Evolutionary conservation across 73 alveolate genomes (phyloP), one percentile per base, ranked within the genome.

Genomic region (Tetrahymena elliotti): DNA sequence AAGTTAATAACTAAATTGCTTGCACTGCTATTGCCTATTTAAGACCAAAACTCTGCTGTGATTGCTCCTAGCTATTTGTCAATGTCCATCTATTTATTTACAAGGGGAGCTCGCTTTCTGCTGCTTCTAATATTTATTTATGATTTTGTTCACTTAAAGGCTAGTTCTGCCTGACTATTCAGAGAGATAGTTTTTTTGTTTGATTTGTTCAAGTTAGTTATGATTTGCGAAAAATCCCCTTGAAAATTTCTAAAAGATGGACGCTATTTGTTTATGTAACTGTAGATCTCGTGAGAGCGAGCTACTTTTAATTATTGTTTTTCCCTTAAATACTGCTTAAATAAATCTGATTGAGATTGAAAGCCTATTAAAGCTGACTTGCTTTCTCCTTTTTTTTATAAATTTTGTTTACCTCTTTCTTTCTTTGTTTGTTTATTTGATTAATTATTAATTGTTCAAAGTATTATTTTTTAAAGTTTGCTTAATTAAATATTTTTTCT

Each of bases 31-130:
- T n/a, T 68, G 34, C 88, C 88, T n/a, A 68, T 68, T 68, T 68
- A 31, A 68, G 88, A 68, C 88, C 88, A 68, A 68, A 68, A 68
- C 36, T 68, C 88, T 68, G 88, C 88, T 68, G 88, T 68, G 88
- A 68, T 68, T 68, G 88, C 88, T 31, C 88, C 88, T 68, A 68
- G n/a, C 36, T 68, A 68, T 31, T 68, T 68, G 88, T 68, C 88
- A 68, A 68, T 68, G 88, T 68, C 88, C 88, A 68, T 68, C 88
- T 47, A 47, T 47, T 27, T 35, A 68, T 68, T 68, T 68, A 68
- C 88, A 68, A 68, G 88, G 88, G 88, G 88, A 68, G 88, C 88
- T 68, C 88, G 88, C 88, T 68, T 68, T 68, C 20, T n/a, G 34
- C 36, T 68, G 88, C 36, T 68, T 68, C 88, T 18, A 31, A 27